phyloP scores from a whole-genome alignment of 805 yeast species.

The Teunomyces panamensis region DNA sequence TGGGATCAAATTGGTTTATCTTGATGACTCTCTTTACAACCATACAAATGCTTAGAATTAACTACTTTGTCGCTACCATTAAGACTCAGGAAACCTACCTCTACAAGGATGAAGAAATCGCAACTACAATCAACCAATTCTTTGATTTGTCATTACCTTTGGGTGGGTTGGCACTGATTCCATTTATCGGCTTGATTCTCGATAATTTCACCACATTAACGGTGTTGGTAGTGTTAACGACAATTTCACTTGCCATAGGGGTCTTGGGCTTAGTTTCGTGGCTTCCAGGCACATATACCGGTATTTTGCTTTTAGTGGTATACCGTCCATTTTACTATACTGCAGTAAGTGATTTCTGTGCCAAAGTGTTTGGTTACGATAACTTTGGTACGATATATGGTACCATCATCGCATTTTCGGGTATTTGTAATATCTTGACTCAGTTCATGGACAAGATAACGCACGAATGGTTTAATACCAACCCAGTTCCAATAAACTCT shows the following conservation, averaged over 20 bases:
- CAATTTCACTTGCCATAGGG: slow-evolving; percentile 63
- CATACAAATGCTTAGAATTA: slow-evolving; percentile 86
- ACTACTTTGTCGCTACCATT: slow-evolving; percentile 89
- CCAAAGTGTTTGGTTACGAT: slow-evolving; percentile 89
- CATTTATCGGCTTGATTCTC: slow-evolving; percentile 75
- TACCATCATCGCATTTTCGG: slow-evolving; percentile 75
- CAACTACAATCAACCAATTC: slow-evolving; percentile 49
- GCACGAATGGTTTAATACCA: slow-evolving; percentile 61
- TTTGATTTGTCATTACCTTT: slow-evolving; percentile 85
- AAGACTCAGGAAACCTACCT: slow-evolving; percentile 78
- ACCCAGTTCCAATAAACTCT: slow-evolving; percentile 77
- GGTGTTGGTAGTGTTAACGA: slow-evolving; percentile 51
- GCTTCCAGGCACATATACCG: slow-evolving; percentile 58
- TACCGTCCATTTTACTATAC: slow-evolving; percentile 93
- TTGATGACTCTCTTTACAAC: slow-evolving; percentile 78
- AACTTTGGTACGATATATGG: slow-evolving; percentile 94
- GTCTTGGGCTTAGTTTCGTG: slow-evolving; percentile 62
- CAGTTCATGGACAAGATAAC: slow-evolving; percentile 67
- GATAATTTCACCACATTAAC: slow-evolving; percentile 69
- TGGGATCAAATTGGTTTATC: slow-evolving; percentile 69
- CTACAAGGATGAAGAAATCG: slow-evolving; percentile 51
- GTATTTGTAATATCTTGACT: slow-evolving; percentile 74
- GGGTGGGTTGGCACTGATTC: slow-evolving; percentile 85
- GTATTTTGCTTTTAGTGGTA: slow-evolving; percentile 69
- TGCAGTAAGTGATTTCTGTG: slow-evolving; percentile 85